Evolutionary conservation across 179 eudicot genomes (phyloP), one percentile per base, ranked within the genome.

Genomic region (Gypsophila paniculata): DNA sequence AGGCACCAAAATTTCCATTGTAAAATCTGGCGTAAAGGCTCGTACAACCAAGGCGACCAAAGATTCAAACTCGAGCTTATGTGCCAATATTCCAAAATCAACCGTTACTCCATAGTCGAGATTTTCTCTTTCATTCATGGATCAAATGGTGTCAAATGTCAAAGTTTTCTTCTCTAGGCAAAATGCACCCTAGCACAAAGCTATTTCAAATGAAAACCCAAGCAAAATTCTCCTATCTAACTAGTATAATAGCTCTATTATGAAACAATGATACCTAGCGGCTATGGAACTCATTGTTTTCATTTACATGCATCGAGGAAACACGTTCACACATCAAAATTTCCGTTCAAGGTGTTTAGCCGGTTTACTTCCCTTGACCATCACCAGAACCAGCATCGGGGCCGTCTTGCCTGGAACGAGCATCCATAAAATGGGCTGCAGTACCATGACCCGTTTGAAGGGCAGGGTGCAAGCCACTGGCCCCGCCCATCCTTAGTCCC

Each of bases 401-500:
- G 36, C 72, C 80, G 36, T 87, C 87, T 82, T 81, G 86, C 77
- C 85, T 78, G 67, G 73, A 71, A 76, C 77, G 84, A 52, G 68
- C 74, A 79, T 87, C 91, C 82, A 80, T 70, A 76, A 70, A 58
- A 67, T 72, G 74, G 72, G 74, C 29, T 49, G 78, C 38, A 68
- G 83, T 34, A 52, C 79, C 81, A 7, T 62, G 75, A n/a, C 78
- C 87, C 15, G 69, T 5, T 29, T 81, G 88, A 36, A 73, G 34
- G 48, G 75, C 69, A 11, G 86, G 81, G 9, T 86, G 85, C 53
- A 75, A 68, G 66, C 83, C 77, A 62, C 66, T 83, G 80, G 64
- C 79, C 64, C 87, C 70, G 8, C 82, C 87, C 71, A 88, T 72
- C 70, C 89, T 79, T 78, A 83, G 74, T 70, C 80, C 87, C 89